Conservation (phyloP, 805 yeast genomes). For the Scheffersomyces ergatensis region DNA sequence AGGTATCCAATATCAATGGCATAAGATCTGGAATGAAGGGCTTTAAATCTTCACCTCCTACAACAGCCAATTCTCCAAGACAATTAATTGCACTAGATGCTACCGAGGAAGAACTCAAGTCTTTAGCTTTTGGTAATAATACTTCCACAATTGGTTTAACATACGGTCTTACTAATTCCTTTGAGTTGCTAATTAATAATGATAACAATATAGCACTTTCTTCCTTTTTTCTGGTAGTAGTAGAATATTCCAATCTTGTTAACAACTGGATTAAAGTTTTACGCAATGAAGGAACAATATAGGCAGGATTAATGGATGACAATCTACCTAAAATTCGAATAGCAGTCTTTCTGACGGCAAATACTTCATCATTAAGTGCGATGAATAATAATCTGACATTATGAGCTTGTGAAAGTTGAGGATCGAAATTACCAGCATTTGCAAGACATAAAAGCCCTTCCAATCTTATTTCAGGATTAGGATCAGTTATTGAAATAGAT, state of each 20-base stretch:
- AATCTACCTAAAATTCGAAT: constrained; percentile 79
- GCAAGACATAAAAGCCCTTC: constrained; percentile 70
- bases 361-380: constrained; percentile 88
- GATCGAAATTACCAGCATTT: constrained; percentile 70
- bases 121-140: constrained; percentile 71
- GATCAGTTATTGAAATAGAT: constrained; percentile 84
- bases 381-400: constrained; percentile 81
- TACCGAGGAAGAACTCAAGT: constrained; percentile 65
- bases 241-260: constrained; percentile 81
- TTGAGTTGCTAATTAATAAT: constrained; percentile 71
- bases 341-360: constrained; percentile 76
- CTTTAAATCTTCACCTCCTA: constrained; percentile 81
- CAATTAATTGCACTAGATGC: constrained; percentile 84
- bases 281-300: constrained; percentile 88
- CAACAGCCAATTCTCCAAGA: constrained; percentile 83
- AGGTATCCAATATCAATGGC: constrained; percentile 84
- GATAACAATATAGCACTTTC: constrained; percentile 80
- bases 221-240: constrained; percentile 71
- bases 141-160: constrained; percentile 88
- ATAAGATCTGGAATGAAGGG: constrained; percentile 72
- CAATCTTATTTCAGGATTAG: constrained; percentile 78
- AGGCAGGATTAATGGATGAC: constrained; percentile 88
- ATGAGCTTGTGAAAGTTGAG: constrained; percentile 91
- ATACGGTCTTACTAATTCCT: constrained; percentile 84
- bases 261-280: constrained; percentile 81